Percentiles rank a stretch among this genome's conserved stretches.
These are phyloP conservation scores for Lasiosphaeris hirsuta DNA, from an alignment of 495 filamentous ascomycete species.

Conservation along the genomic window DNA sequence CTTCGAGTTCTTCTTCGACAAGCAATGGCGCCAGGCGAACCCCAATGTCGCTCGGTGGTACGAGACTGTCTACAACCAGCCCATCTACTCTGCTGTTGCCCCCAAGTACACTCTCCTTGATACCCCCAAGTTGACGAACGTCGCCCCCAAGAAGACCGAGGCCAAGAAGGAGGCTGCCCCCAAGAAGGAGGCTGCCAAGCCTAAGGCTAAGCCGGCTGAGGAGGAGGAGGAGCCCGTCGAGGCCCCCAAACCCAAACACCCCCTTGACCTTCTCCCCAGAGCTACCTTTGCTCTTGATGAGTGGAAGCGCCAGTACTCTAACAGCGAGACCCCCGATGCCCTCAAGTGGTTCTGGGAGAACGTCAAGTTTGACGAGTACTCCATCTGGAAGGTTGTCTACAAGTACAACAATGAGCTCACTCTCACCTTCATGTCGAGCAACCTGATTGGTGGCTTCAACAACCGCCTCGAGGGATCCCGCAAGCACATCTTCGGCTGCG, in stretches of 20 bases:
- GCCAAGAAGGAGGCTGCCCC: slow-evolving; percentile 54
- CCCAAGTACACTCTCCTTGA: slow-evolving; percentile 73
- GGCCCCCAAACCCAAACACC: slow-evolving; percentile 92
- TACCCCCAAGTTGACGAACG: slow-evolving; percentile 76
- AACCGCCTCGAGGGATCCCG: slow-evolving; percentile 93
- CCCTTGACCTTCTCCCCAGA: slow-evolving; percentile 79
- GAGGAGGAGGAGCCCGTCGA: slow-evolving; percentile 68
- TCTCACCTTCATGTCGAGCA: slow-evolving; percentile 95
- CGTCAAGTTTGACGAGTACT: slow-evolving; percentile 88
- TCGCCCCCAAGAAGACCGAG: slow-evolving; percentile 79
- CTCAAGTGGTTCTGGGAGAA: slow-evolving; percentile 99
- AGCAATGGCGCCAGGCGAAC: slow-evolving; percentile 74
- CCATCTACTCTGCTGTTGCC: slow-evolving; percentile 77
- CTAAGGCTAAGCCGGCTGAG: slow-evolving; percentile 56
- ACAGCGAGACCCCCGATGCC: slow-evolving; percentile 83
- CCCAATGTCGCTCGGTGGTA: slow-evolving; percentile 91
- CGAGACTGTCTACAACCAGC: slow-evolving; percentile 87
- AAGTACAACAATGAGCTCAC: slow-evolving; percentile 99
- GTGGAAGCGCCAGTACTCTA: slow-evolving; percentile 98
- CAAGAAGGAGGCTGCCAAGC: slow-evolving; percentile 49
- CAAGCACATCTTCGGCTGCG: slow-evolving; percentile 96
- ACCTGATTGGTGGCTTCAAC: slow-evolving; percentile 97
- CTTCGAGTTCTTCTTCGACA: slow-evolving; percentile 87
- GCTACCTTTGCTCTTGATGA: slow-evolving; percentile 84
- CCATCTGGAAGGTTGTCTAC: slow-evolving; percentile 87